A percentile compares a stretch with the other conserved stretches of the same genome.
These are phyloP conservation scores for Botrytis elliptica DNA, from an alignment of 2,329 filamentous ascomycete species.

Conservation along the genomic window DNA sequence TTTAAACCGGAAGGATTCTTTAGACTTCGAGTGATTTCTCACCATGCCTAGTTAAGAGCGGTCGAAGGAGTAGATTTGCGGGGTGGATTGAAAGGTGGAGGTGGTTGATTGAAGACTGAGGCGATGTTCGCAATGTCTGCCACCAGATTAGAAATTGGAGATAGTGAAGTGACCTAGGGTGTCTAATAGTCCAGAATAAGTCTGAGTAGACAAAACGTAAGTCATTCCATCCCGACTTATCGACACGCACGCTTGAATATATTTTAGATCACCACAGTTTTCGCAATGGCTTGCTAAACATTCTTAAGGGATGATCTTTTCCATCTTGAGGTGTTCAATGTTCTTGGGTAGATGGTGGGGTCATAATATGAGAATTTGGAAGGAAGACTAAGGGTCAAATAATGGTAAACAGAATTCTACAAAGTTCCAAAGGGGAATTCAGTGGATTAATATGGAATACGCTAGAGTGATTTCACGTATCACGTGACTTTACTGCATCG, in stretches of 20 bases:
- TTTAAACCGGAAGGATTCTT: fast-evolving
- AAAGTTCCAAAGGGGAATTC: no score
- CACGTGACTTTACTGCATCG: no score
- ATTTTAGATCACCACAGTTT: neutral
- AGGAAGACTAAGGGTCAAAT: no score
- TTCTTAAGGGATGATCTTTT: neutral
- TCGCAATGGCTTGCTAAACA: neutral
- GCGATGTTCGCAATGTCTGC: neutral
- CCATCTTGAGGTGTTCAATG: neutral
- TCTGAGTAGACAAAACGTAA: neutral
- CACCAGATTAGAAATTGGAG: neutral
- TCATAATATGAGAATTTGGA: neutral
- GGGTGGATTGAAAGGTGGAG: no score
- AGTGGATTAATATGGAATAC: no score
- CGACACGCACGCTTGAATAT: neutral
- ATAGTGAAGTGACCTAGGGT: neutral
- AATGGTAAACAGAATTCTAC: no score
- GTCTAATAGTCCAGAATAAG: neutral
- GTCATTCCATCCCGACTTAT: neutral
- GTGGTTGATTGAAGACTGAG: neutral
- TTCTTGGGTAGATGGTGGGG: neutral
- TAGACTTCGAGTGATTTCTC: no score
- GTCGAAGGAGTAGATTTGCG: no score
- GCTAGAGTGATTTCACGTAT: no score
- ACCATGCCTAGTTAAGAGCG: no score